Base-by-base conservation (phyloP, 306 rosid genomes). In the Quercus agrifolia region DNA sequence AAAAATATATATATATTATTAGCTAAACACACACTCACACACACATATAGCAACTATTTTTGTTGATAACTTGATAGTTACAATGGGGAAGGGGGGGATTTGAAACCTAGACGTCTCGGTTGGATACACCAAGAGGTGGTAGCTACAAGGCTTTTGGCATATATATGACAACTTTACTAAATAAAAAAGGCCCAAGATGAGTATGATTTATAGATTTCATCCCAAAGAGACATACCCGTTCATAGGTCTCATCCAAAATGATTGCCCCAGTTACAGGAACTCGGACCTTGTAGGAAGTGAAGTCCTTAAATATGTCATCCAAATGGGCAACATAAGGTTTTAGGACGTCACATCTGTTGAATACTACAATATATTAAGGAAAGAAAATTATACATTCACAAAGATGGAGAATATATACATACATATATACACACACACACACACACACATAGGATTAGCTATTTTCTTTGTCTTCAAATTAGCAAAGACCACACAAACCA, bases 211-310 rank as follows among this genome's bases (percentile, higher is more conserved):
- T 33, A 33, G 78, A 51, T 28, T 64, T 63, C 64, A 78, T 66
- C 66, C 52, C 74, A 49, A 55, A 46, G 19, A 14, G 66, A n/a
- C 93, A 89, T 84, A 95, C 99, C 98, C 99, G 83, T 89, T 95
- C 96, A 81, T 69, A 90, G 38, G 98, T 93, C 86, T 95, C 97
- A 87, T 95, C 99, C 77, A 95, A 89, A 88, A 95, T 95, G 85
- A 95, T 95, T 30, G 94, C 97, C 38, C 99, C 99, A 33, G 99
- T 95, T 56, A 95, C 99, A 30, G 99, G 99, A 71, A 95, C 99
- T 49, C 97, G 93, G 79, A 95, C 96, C 88, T 95, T 95, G 83
- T 93, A 95, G 71, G 99, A 95, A 76, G 96, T 93, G 84, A 95
- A 95, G 88, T 95, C 99, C 89, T 95, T 95, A 64, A 91, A 95